Conservation (phyloP, 345 rosid species). For the Kernera saxatilis region DNA sequence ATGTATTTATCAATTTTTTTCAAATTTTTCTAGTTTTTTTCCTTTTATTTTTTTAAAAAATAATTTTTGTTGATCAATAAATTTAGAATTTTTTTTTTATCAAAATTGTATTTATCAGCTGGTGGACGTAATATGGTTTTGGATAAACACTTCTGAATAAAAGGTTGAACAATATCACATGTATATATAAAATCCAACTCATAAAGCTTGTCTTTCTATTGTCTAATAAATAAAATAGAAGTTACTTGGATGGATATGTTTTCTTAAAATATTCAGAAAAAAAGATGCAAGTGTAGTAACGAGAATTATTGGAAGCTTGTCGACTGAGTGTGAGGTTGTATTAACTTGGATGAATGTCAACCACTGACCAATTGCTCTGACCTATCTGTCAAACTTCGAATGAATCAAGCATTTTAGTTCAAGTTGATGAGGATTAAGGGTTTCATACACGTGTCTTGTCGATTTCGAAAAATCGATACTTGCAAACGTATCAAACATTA, state of each 20-base stretch:
- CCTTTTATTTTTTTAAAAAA: too few species aligned
- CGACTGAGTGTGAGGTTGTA: neutral
- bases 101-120: neutral
- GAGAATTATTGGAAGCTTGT: slow-evolving; percentile 13
- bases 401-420: neutral
- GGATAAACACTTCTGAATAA: neutral
- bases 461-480: neutral
- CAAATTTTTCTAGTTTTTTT: too few species aligned
- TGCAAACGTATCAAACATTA: neutral
- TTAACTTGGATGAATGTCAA: slow-evolving; percentile 8
- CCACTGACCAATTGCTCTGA: slow-evolving; percentile 1
- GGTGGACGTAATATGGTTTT: neutral
- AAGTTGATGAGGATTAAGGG: neutral
- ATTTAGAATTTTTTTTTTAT: too few species aligned
- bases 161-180: neutral
- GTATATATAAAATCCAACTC: neutral
- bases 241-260: neutral
- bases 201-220: neutral
- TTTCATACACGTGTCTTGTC: slow-evolving; percentile 16
- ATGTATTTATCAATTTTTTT: too few species aligned
- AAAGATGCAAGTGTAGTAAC: neutral
- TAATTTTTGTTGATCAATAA: too few species aligned
- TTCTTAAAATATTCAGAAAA: neutral
- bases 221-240: neutral
- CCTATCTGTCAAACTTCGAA: slow-evolving; percentile 6